Evolutionary conservation across 2,329 filamentous ascomycete genomes (phyloP), one percentile per base, ranked within the genome.

Genomic region (Monascus ruber): DNA sequence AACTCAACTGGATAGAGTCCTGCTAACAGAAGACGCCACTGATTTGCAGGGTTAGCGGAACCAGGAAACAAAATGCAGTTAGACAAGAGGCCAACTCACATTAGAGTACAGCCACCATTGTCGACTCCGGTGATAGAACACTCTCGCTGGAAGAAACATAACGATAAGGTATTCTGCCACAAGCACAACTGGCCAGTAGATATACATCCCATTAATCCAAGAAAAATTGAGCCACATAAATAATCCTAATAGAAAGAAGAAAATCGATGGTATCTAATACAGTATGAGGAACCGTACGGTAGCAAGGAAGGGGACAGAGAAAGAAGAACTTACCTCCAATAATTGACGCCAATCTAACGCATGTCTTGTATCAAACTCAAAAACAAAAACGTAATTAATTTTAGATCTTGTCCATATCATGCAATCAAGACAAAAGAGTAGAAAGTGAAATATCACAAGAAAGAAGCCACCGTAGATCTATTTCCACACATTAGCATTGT

Each of bases 321-420:
- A 5, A 4, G 4, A 10, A 9, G 26, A 26, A 49, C 65, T 51
- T 56, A 77, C 74, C 65, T 91, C 84, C 5, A 83, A 72, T 26
- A 95, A 70, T 58, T 94, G 80, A 49, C 85, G 79, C 87, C 89
- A 98, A 60, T 96, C 85, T 26, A 96, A 68, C 47, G 81, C 77
- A 58, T 91, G 79, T 42, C 89, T 74, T 39, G 81, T 80, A 66
- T 96, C 88, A 55, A 94, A 91, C 64, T 98, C 91, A 56, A 98
- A 98, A 50, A 96, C 86, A 60, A 95, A 95, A 39, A 82, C 77
- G 59, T 96, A 96, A 58, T 98, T 98, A 63, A 98, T 85, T 62
- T 89, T 93, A 58, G 81, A 79, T 37, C 69, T 69, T 5, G 79
- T 77, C 86, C 89, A 98, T 10, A 94, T 65, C 40, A 80, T 79